Evolutionary conservation across 2,329 filamentous ascomycete species (phyloP).

Genomic region (Hymenoscyphus repandus): DNA sequence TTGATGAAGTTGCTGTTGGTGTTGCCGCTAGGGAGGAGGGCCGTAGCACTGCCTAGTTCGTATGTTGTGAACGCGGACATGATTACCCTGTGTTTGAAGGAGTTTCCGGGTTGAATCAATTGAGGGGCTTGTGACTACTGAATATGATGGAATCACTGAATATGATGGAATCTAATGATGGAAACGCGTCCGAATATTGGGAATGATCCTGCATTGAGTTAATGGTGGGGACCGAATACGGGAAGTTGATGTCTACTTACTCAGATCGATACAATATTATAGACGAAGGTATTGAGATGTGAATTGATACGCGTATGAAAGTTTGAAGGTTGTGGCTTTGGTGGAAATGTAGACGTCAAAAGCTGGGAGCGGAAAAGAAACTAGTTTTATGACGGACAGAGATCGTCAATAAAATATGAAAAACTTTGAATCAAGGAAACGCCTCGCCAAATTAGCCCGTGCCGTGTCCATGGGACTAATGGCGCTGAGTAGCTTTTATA

Average conservation of each 20-base stretch:
- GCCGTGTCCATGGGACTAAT: background rate
- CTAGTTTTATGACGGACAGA: too few relatives aligned
- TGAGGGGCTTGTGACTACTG: background rate
- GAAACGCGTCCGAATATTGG: too few relatives aligned
- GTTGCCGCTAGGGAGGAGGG: background rate
- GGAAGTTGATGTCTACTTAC: too few relatives aligned
- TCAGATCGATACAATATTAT: too few relatives aligned
- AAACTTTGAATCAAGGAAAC: background rate
- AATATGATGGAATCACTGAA: background rate
- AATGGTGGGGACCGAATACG: too few relatives aligned
- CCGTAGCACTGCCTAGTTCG: background rate
- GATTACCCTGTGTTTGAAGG: background rate
- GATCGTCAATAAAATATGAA: background rate
- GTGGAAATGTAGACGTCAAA: too few relatives aligned
- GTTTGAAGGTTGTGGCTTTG: too few relatives aligned
- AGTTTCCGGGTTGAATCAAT: background rate
- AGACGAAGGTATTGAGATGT: too few relatives aligned
- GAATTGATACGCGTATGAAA: too few relatives aligned
- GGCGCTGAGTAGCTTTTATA: slow-evolving; percentile 1
- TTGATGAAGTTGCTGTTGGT: background rate
- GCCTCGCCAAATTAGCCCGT: background rate
- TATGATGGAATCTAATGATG: background rate
- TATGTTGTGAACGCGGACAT: background rate
- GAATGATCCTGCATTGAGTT: too few relatives aligned
- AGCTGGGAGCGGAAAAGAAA: too few relatives aligned